Evolutionary conservation across 257 asterid genomes (phyloP).

Genomic region (Fraxinus quadrangulata): DNA sequence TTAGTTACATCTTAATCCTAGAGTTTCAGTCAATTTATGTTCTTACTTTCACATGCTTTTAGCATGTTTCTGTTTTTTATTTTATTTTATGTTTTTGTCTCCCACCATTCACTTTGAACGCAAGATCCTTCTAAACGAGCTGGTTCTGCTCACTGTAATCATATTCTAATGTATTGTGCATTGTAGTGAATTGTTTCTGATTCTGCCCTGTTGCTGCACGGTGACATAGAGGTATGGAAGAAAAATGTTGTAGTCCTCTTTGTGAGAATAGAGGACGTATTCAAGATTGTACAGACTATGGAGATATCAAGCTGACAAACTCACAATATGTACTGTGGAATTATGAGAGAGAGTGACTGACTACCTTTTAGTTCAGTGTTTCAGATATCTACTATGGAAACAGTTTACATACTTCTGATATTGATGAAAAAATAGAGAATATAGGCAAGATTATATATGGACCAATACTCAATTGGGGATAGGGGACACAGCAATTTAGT

Average conservation of each 20-base stretch:
- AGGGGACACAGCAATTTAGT: not conserved
- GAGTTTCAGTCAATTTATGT: slow-evolving; percentile 1
- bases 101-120: slow-evolving; percentile 7
- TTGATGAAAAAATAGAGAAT: not conserved
- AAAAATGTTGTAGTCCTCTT: not conserved
- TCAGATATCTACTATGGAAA: not conserved
- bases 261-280: not conserved
- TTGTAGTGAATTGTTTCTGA: not conserved
- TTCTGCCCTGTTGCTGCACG: not conserved
- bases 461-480: not conserved
- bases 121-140: not conserved
- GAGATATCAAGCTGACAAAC: not conserved
- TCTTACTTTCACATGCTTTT: slow-evolving; percentile 5
- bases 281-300: not conserved
- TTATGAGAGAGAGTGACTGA: too few relatives aligned
- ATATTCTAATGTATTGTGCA: not conserved
- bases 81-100: not conserved
- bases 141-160: slow-evolving; percentile 10
- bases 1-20: not conserved
- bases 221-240: not conserved
- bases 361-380: not conserved
- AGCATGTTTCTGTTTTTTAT: not conserved
- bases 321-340: not conserved
- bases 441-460: not conserved
- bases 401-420: not conserved